Percentiles rank a stretch among this genome's conserved stretches.
Evolutionary conservation across 2,329 filamentous ascomycete species (phyloP).

Genomic region (Ilyonectria mors-panacis): DNA sequence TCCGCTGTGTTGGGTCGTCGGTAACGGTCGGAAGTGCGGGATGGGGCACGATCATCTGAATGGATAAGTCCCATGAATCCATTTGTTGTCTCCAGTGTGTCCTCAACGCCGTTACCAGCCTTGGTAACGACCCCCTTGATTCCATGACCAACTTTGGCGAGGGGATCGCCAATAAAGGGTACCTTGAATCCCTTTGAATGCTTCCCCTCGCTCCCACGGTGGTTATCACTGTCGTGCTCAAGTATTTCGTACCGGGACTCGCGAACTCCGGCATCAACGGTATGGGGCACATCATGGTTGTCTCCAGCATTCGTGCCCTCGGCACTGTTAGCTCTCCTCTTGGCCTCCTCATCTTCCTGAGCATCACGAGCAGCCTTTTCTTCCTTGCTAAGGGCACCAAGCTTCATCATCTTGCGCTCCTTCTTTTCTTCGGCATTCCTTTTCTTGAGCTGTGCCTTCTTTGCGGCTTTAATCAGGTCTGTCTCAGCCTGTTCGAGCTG

Average conservation of each 20-base stretch:
- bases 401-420: conserved; percentile 66
- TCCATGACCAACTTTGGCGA: conserved; percentile 65
- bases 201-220: conserved; percentile 34
- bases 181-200: conserved; percentile 49
- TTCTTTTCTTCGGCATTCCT: conserved; percentile 75
- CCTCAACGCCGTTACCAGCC: conserved; percentile 65
- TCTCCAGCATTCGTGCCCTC: conserved; percentile 68
- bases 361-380: conserved; percentile 64
- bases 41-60: conserved; percentile 14
- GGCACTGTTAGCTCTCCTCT: conserved; percentile 63
- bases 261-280: conserved; percentile 61
- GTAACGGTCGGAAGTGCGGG: conserved; percentile 45
- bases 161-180: conserved; percentile 53
- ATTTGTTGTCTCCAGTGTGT: conserved; percentile 68
- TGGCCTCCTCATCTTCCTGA: conserved; percentile 65
- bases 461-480: conserved; percentile 83
- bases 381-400: conserved; percentile 65
- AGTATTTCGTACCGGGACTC: conserved; percentile 51
- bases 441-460: conserved; percentile 83
- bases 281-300: conserved; percentile 68
- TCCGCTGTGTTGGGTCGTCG: conserved; percentile 47
- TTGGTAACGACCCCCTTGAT: conserved; percentile 62
- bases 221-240: conserved; percentile 23
- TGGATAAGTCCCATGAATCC: conserved; percentile 60
- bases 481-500: conserved; percentile 87